Evolutionary conservation across 306 rosid species (phyloP).

Genomic region (Glycine tomentella): DNA sequence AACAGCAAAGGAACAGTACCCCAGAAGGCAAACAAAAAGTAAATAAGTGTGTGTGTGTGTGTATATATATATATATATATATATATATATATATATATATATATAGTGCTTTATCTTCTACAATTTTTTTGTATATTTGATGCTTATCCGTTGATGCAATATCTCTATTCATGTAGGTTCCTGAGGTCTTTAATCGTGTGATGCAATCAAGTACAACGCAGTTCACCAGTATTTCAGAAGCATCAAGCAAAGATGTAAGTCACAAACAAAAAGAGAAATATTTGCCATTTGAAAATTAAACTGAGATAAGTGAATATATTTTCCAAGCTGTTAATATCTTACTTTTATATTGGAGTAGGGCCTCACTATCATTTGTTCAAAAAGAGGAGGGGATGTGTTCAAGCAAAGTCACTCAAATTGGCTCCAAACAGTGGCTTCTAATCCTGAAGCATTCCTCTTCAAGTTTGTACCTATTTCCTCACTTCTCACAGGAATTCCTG

Average conservation of each 20-base stretch:
- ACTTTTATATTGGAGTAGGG: conserved; percentile 62
- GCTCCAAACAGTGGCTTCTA: conserved; percentile 87
- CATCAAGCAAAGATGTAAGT: conserved; percentile 89
- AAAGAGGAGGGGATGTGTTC: conserved; percentile 83
- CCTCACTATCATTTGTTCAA: conserved; percentile 73
- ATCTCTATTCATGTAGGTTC: conserved; percentile 62
- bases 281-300: conserved; percentile 18
- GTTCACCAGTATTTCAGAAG: conserved; percentile 72
- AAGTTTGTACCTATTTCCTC: conserved; percentile 90
- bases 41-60: too few relatives aligned
- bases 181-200: conserved; percentile 75
- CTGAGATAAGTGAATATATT: conserved; percentile 14
- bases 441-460: conserved; percentile 83
- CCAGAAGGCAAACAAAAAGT: conserved; percentile 59
- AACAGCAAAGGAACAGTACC: conserved; percentile 50
- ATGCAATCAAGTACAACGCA: conserved; percentile 76
- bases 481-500: conserved; percentile 82
- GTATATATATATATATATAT: too few relatives aligned
- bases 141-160: conserved; percentile 25
- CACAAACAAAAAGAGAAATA: background rate
- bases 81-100: too few relatives aligned
- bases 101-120: background rate
- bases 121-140: background rate
- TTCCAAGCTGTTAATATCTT: conserved; percentile 21
- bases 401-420: conserved; percentile 79